Base-by-base conservation (phyloP, 345 rosid species). In the Melastoma malabathricum region DNA sequence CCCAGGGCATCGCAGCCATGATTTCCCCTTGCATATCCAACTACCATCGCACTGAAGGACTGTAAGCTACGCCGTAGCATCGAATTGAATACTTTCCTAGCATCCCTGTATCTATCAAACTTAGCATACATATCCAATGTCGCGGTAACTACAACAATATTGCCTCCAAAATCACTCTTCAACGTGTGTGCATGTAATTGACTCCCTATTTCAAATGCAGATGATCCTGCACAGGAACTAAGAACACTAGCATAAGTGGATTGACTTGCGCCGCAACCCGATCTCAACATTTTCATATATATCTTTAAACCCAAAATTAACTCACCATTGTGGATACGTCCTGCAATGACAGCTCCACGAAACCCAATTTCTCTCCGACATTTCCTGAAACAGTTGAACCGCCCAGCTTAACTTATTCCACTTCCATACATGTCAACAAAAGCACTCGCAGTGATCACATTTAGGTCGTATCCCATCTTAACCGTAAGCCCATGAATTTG, bases 121-220 rank as follows among this genome's bases (percentile, higher is more conserved):
- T 87, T 92, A 15, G 95, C 81, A 49, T 92, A 92, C 98, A 92
- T 87, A 68, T 92, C 96, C 68, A 92, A 54, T 9, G 75, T 84
- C 13, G 98, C 93, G 34, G 96, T 92, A 34, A 86, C 93, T 64
- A 84, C 96, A 14, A 84, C 67, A 15, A 69, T 59, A 60, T 92
- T 96, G 2, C 49, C 51, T 47, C 72, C 83, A 62, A 84, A 82
- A 66, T 67, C 57, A 34, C 63, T 68, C 68, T 84, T 92, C 17
- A 84, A 48, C 51, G 89, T 78, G 77, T 84, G 98, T 27, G 78
- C 81, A 66, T 92, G 98, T 54, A 92, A 75, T 67, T 92, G 96
- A 56, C 65, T 49, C 31, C 98, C 96, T 16, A 82, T 52, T 47
- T 68, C 69, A 34, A 70, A 44, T 44, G 75, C 77, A 14, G 77